Base-by-base conservation (phyloP, 768 basidiomycete species). In the Naganishia onofrii region DNA sequence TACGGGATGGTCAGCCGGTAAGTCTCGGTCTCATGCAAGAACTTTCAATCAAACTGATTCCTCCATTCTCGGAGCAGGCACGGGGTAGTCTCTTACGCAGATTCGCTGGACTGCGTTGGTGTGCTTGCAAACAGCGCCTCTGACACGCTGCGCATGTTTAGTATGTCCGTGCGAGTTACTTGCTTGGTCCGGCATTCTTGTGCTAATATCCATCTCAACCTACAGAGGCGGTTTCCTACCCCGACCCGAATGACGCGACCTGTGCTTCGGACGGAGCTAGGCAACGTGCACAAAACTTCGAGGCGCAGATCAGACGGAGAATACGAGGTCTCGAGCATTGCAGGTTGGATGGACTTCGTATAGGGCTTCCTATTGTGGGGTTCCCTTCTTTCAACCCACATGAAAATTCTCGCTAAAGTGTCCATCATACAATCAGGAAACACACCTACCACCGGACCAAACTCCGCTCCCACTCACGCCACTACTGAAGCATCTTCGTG, bases 101-200 rank as follows among this genome's bases (percentile, higher is more conserved):
- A 96, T 76, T 94, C 92, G 71, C 82, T 99, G 15, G 96, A 99
- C 75, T 94, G 92, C 73, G 93, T 99, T 0, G 95, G 95, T 0
- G 82, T 98, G 5, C 79, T 99, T 56, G 88, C 87, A 0, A 82
- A 79, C 52, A 83, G 85, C 21, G 85, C 90, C 0, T 75, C 80
- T 17, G 82, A 81, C 0, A 84, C 88, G 1, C 74, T 84, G 42
- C 75, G 80, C 1, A 85, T 91, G 1, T 93, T 91, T 71, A 83
- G 92, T 93, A 71, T 68, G 87, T 79, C n/a, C 13, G 36, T 23
- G 23, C 38, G 53, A 17, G 44, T 17, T 3, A 12, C 9, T 36
- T 34, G 44, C 15, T 54, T 48, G 26, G 31, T 28, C 17, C 6
- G 10, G 19, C 58, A 38, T 31, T 10, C 7, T 42, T 42, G 46